Evolutionary conservation across 495 filamentous ascomycete species (phyloP).

Genomic region (Penicillium mononematosum): DNA sequence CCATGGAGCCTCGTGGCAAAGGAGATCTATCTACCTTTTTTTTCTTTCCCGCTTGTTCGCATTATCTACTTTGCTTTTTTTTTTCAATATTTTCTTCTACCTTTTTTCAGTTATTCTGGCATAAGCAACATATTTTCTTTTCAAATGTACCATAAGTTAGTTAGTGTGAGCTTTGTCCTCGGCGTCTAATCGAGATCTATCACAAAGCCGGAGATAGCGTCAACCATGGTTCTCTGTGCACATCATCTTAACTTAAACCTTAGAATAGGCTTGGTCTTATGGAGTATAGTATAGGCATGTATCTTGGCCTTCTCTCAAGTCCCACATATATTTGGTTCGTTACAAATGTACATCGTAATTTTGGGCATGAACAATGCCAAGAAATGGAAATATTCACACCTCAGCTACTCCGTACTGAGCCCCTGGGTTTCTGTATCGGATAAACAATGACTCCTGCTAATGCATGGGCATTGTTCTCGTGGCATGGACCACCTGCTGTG

Average conservation of each 20-base stretch:
- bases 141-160: slow-evolving; percentile 16
- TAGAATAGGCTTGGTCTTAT: neutral
- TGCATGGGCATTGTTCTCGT: neutral
- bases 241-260: neutral
- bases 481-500: slow-evolving; percentile 1
- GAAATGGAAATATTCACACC: neutral
- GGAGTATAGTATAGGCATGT: neutral
- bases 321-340: neutral
- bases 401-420: neutral
- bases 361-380: slow-evolving; percentile 12
- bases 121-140: slow-evolving; percentile 13
- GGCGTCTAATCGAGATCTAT: slow-evolving; percentile 1
- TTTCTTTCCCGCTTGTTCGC: neutral
- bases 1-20: slow-evolving; percentile 5
- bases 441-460: neutral
- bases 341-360: neutral
- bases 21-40: slow-evolving; percentile 7
- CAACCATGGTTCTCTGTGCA: slow-evolving; percentile 8
- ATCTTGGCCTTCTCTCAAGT: neutral
- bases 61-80: slow-evolving; percentile 5
- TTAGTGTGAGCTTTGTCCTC: neutral
- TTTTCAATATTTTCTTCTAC: neutral
- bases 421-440: neutral
- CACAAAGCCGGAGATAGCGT: neutral
- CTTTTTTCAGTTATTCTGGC: neutral